Evolutionary conservation across 768 basidiomycete species (phyloP), one percentile per base, ranked within the genome.

Genomic region (Postia placenta): DNA sequence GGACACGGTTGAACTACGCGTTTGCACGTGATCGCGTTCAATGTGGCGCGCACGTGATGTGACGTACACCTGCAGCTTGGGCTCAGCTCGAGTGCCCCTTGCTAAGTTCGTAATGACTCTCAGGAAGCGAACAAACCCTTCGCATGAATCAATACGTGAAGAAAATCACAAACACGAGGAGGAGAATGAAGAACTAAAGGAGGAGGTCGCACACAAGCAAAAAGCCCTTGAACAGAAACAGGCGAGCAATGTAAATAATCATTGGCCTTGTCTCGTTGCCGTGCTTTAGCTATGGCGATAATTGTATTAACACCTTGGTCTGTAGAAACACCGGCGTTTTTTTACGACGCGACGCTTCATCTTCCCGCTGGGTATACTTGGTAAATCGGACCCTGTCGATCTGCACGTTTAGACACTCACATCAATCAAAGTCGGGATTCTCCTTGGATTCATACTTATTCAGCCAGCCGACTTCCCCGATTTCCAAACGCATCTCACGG

Each of bases 351-450:
- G 78, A 20, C 72, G 79, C 43, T 81, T 87, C 50, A 65, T 87
- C n/a, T 90, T 91, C 60, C 76, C 83, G 4, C 58, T 87, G 2
- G 89, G 87, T 25, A 69, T 91, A n/a, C 45, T 79, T 33, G 54
- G 73, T 86, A 50, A 53, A 12, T 39, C 33, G 7, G 24, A 2
- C n/a, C 30, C n/a, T 20, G 20, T 28, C 28, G 25, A 25, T 22
- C 42, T 35, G 35, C 15, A 28, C 22, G 15, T 6, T 15, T 11
- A 33, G 11, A 30, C 44, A 35, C 11, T 9, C 45, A 36, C 17
- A 37, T 30, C 37, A 6, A n/a, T 20, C 17, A 14, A 47, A 89
- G 87, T 89, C 23, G 87, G 88, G 5, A 68, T 77, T 9, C 60
- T 82, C 37, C 63, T 88, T 2, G 87, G 79, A 23, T 77, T 86